Conservation (phyloP, 1,284 basidiomycete genomes). For the Trichosporon sp. region DNA sequence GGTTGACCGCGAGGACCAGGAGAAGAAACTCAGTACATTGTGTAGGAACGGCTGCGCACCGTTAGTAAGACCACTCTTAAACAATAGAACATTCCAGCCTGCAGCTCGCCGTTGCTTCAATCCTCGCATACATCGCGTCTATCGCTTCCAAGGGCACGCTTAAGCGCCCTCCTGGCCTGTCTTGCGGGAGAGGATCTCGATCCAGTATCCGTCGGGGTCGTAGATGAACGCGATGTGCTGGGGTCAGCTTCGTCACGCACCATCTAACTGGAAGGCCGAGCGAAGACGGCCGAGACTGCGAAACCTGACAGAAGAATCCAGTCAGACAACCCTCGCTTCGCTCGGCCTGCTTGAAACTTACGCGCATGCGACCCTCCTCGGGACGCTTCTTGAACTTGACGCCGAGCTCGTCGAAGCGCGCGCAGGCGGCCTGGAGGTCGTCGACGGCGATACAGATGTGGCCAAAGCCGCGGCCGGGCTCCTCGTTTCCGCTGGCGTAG, state of each 20-base stretch:
- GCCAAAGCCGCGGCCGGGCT: conserved; percentile 79
- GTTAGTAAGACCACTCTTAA: too few species aligned
- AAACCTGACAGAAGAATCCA: too few species aligned
- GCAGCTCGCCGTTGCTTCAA: not conserved
- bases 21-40: too few species aligned
- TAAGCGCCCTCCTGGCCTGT: not conserved
- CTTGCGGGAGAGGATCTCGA: conserved; percentile 49
- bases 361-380: conserved; percentile 80
- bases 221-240: conserved; percentile 72
- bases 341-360: conserved; percentile 58
- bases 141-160: not conserved
- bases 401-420: conserved; percentile 76
- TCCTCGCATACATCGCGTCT: not conserved
- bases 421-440: conserved; percentile 80
- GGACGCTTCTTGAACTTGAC: conserved; percentile 88
- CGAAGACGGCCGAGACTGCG: too few species aligned
- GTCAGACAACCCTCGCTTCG: too few species aligned
- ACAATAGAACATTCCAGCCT: not conserved
- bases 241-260: not conserved
- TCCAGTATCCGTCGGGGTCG: conserved; percentile 75
- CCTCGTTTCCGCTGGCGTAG: conserved; percentile 78
- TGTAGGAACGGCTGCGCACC: too few species aligned
- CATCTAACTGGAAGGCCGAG: too few species aligned
- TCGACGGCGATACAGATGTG: conserved; percentile 80
- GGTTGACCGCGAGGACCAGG: too few species aligned